These are phyloP conservation scores for Fusarium hainanense DNA, from an alignment of 2,329 filamentous ascomycete genomes.

Conservation along the genomic window DNA sequence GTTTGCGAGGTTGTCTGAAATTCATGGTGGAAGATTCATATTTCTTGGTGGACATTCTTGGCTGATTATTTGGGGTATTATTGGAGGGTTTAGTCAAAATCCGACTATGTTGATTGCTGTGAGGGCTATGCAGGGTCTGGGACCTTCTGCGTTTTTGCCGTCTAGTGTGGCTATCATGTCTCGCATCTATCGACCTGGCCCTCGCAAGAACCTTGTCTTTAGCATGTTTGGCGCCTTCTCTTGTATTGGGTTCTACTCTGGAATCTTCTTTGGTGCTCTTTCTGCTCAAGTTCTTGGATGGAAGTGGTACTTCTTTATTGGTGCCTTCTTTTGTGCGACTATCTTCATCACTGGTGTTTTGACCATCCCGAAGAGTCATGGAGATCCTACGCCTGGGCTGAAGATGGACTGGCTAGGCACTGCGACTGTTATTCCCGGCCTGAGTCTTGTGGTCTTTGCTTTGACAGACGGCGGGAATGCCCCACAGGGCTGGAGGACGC, in stretches of 20 bases:
- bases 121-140: slow-evolving; percentile 79
- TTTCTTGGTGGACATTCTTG: slow-evolving; percentile 71
- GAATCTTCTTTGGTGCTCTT: slow-evolving; percentile 75
- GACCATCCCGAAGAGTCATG: slow-evolving; percentile 53
- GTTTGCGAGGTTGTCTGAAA: slow-evolving; percentile 69
- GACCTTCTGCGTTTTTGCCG: slow-evolving; percentile 74
- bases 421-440: slow-evolving; percentile 68
- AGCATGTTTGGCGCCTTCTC: slow-evolving; percentile 69
- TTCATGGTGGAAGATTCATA: slow-evolving; percentile 70
- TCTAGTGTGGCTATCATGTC: slow-evolving; percentile 78
- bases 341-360: slow-evolving; percentile 55
- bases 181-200: slow-evolving; percentile 75
- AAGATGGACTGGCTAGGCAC: slow-evolving; percentile 77
- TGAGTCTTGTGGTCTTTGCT: slow-evolving; percentile 78
- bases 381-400: slow-evolving; percentile 40
- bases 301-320: slow-evolving; percentile 79
- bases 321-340: slow-evolving; percentile 58
- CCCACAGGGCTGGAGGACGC: slow-evolving; percentile 75
- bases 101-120: slow-evolving; percentile 76
- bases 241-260: slow-evolving; percentile 69
- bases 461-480: slow-evolving; percentile 79
- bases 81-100: slow-evolving; percentile 74
- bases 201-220: slow-evolving; percentile 76
- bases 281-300: slow-evolving; percentile 70
- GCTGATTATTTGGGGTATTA: slow-evolving; percentile 74